Evolutionary conservation across 2,329 filamentous ascomycete genomes (phyloP), one percentile per base, ranked within the genome.

Genomic region (Pyrenophora graminea): DNA sequence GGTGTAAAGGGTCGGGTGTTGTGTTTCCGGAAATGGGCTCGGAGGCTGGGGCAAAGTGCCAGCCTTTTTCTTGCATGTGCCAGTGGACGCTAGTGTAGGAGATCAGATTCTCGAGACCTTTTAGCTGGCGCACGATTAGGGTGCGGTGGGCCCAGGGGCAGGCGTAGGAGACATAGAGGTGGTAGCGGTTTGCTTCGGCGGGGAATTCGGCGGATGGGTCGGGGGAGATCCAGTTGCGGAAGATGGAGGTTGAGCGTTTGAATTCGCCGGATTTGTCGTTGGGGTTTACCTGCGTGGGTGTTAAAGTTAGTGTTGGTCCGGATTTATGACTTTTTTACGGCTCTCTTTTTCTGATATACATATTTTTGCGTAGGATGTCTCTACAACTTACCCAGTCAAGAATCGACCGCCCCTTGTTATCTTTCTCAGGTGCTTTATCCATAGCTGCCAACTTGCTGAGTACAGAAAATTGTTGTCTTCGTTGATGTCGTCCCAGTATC

Each of bases 131-230:
- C 2, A 89, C 88, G 62, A 97, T 96, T 59, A 97, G 80, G 0
- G 91, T 88, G 37, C 94, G 87, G 68, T 91, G 90, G 4, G 93
- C 92, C 92, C 92, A 97, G 3, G 92, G 92, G 74, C 92, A 97
- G 6, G 92, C 92, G 75, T 96, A 96, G 66, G 88, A 93, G 61
- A 96, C 88, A 71, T 93, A 99, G 64, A 99, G 85, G 76, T 99
- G 94, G 73, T 99, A 99, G 48, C 94, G 83, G 45, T 83, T 90
- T 76, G 90, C 90, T 76, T 97, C 93, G 1, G 91, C 83, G 4
- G 91, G 89, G 63, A 91, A 97, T 72, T 86, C 77, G 4, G 90
- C 87, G 36, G 83, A 86, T 1, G 84, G 75, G 62, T 90, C 84
- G 56, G 81, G 83, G 27, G 88, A 90, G 73, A 96, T 89, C 74